Evolutionary conservation across 345 rosid species (phyloP), one percentile per base, ranked within the genome.

Genomic region (Pelargonium nanum): DNA sequence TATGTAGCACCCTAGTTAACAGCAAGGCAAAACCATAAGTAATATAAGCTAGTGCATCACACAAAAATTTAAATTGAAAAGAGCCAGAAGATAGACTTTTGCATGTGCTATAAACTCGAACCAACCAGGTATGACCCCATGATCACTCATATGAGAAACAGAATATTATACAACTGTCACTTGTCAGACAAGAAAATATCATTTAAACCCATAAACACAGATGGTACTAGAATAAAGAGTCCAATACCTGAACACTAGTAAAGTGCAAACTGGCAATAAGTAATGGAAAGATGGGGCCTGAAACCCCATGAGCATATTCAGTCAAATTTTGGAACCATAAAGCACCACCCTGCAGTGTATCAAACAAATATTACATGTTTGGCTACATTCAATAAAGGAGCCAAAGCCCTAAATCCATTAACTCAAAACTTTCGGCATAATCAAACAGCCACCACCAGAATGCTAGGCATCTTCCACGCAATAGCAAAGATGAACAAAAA

Each of bases 311-410:
- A 51, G 97, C 83, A 53, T 63, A 67, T 74, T 87, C 94, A 58
- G 96, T 83, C 85, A 92, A 81, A 81, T 92, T 78, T 68, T 84
- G 85, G 73, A 92, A 92, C 97, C 99, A 92, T 30, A 89, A 79
- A 65, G 85, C 66, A 63, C 99, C 99, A 28, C 99, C 99, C 98
- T 92, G 85, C 72, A 84, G 64, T 67, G 17, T n/a, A 64, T 55
- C 58, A 55, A 50, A 63, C 21, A n/a, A 52, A 53, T 28, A 56
- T 19, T 30, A 30, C 56, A 56, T 57, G 60, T 26, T 20, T 24
- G 19, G n/a, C 59, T 19, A 22, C 2, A 15, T 26, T 56, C 19
- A 24, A 56, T 24, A n/a, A n/a, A n/a, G n/a, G 9, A 20, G 24
- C 4, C 23, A 20, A 20, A 54, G 57, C 24, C 57, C 25, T 50